Evolutionary conservation across 495 filamentous ascomycete genomes (phyloP), one percentile per base, ranked within the genome.

Genomic region (Aspergillus steynii): DNA sequence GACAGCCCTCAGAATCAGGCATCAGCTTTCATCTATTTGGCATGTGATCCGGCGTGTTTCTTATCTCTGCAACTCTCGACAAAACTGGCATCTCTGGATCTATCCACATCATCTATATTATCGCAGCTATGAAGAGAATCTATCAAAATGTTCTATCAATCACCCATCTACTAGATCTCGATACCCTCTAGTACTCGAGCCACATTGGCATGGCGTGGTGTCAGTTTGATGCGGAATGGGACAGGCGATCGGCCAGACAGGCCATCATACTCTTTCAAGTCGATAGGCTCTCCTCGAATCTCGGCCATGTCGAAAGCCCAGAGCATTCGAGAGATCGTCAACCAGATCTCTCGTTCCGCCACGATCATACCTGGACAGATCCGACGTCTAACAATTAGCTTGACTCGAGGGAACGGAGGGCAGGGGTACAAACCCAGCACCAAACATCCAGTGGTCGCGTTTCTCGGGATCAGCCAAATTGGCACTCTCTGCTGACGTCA

Each of bases 361-460:
- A 49, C 6, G 6, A 10, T n/a, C 10, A 49, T n/a, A 27, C 47
- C 47, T 5, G 47, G 47, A 8, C 47, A 49, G 5, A 49, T n/a
- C 15, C 47, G 47, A 49, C 47, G 47, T 5, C 47, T 49, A 27
- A 49, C n/a, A 49, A n/a, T 49, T 49, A 49, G 47, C 47, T 14
- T 6, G 47, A 2, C 47, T 49, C 47, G 5, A 20, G 7, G 6
- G 26, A 1, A 8, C 15, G 42, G 15, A 49, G 15, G 26, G 47
- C 6, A 1, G 15, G 15, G n/a, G 14, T 10, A 49, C 47, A 20
- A 10, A 49, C 47, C 47, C 47, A 12, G 10, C 47, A 49, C 47
- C 47, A 49, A 49, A 49, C 47, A 49, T 49, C 47, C 47, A 49
- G 47, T 49, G 47, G 10, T 49, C 47, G 14, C 47, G 47, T 49